Evolutionary conservation across 331 rosid species (phyloP), one percentile per base, ranked within the genome.

Genomic region (Pyracantha coccinea): DNA sequence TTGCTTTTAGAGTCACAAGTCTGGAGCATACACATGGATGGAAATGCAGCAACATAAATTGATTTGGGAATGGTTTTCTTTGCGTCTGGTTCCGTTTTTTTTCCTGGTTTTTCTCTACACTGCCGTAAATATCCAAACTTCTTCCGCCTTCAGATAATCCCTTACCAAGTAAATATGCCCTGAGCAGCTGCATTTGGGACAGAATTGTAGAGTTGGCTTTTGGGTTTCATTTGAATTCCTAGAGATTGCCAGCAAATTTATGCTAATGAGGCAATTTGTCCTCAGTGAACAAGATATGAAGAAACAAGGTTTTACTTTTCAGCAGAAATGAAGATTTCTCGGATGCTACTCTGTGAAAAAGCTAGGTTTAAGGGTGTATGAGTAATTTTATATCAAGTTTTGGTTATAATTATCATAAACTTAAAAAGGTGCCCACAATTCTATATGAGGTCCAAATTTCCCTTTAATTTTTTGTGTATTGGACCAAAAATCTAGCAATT

Each of bases 41-140:
- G 53, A 14, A 45, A 45, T 45, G 53, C 19, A 14, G 71, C 55
- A 17, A 0, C 73, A 52, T 55, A 50, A 68, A 50, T n/a, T 5
- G 47, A 21, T 87, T 10, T 74, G 91, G 86, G 97, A 97, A 64
- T 83, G 82, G 27, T 81, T 6, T 85, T 86, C 68, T 20, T 89
- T 11, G 60, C 80, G 20, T 23, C 78, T 7, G 89, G 96, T 60
- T 84, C 83, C 25, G 32, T 88, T 28, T 88, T 74, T 77, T 86
- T 89, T 66, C 38, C 38, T 78, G 35, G 85, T 81, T 8, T 93
- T 84, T 77, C 75, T 91, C 74, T 86, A 82, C 32, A 83, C 88
- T 3, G 84, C 95, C 35, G 62, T 87, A 32, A 27, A 8, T 91
- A 44, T 87, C 93, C 83, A 91, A 94, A 88, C 81, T 91, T 71